Base-by-base conservation (phyloP, 2,329 filamentous ascomycete species). In the Ambrosiella xylebori region DNA sequence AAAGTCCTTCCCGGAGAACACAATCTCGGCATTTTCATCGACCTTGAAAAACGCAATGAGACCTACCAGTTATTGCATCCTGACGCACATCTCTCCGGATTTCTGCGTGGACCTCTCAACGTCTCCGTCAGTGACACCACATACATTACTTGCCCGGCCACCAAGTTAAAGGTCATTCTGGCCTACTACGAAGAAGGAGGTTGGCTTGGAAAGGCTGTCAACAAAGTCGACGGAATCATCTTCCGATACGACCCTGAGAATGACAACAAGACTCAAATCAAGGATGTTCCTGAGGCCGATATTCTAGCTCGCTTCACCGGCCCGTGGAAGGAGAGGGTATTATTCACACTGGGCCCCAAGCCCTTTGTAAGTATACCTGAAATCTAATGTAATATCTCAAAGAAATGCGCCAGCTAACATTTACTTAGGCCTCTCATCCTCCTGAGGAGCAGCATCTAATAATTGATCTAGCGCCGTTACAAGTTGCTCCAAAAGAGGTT, bases 11-110 rank as follows among this genome's bases (percentile, higher is more conserved):
- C 93, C 0, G 93, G 93, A 62, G 84, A 90, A 67, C 88, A 95
- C 73, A 98, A 98, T 69, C 76, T 94, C 63, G 93, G 93, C 63
- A 97, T 98, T 65, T 98, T 96, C 71, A 84, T 98, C 68, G 90
- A 81, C 8, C 73, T 97, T 35, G 81, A 88, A 65, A 84, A 82
- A 62, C 78, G 86, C 57, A 80, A 91, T 66, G 93, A 98, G 72
- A 86, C 90, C 62, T 98, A 98, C 70, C 89, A 95, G 67, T 79
- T 98, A 62, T 95, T 86, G 4, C 93, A 98, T 70, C 93, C 93
- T 3, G 83, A 87, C n/a, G 93, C 93, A 6, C 88, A 95, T 66
- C 76, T 98, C 1, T 89, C 90, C 36, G 93, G 93, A 15, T 75
- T 98, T 57, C 72, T 98, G 51, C 79, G 90, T 63, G 93, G 93